Conservation (phyloP, 2,329 filamentous ascomycete species). For the Colletotrichum phormii region DNA sequence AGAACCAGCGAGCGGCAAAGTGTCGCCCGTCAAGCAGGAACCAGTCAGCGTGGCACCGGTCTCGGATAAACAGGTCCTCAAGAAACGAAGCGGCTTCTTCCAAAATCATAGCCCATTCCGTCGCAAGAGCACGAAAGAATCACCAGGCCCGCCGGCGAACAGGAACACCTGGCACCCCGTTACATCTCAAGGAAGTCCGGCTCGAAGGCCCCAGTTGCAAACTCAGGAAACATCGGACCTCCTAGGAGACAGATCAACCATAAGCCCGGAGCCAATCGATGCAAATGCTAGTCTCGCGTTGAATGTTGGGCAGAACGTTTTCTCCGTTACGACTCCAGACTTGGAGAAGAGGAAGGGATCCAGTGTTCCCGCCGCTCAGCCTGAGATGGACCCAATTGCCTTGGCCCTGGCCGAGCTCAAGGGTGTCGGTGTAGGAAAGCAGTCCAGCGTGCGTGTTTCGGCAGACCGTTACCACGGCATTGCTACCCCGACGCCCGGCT, state of each 20-base stretch:
- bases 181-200: constrained; percentile 42
- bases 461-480: constrained; percentile 97
- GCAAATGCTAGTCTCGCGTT: constrained; percentile 92
- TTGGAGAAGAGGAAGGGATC: constrained; percentile 57
- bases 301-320: constrained; percentile 95
- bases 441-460: constrained; percentile 85
- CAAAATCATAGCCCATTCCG: constrained; percentile 93
- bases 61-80: constrained; percentile 75
- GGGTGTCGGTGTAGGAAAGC: constrained; percentile 80
- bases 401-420: constrained; percentile 93
- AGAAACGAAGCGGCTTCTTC: constrained; percentile 88
- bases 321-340: constrained; percentile 87
- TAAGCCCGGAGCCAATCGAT: constrained; percentile 87
- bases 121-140: constrained; percentile 87
- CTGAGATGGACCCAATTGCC: constrained; percentile 88
- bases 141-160: constrained; percentile 54
- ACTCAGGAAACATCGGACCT: constrained; percentile 51
- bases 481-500: constrained; percentile 77
- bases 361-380: constrained; percentile 56
- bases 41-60: constrained; percentile 56
- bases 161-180: constrained; percentile 71
- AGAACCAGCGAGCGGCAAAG: constrained; percentile 79
- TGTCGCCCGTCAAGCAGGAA: constrained; percentile 78
- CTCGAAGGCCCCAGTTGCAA: constrained; percentile 54
- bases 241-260: constrained; percentile 55